Evolutionary conservation across 2,329 filamentous ascomycete species (phyloP), one percentile per base, ranked within the genome.

Genomic region (Onygena corvina): DNA sequence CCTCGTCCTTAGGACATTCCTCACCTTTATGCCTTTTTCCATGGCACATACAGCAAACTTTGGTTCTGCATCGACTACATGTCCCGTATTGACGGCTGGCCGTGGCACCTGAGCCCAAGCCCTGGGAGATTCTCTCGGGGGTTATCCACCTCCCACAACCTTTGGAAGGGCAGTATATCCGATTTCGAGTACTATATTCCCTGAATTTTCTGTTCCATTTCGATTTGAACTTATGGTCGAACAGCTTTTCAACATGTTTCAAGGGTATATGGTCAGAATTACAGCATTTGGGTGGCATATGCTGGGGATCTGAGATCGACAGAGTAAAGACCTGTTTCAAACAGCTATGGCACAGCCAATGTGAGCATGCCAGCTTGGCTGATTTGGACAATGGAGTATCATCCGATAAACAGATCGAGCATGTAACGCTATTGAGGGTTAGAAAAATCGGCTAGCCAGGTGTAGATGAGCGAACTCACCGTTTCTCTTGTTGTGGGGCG

Each of bases 221-320:
- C 56, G 73, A 78, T 68, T 92, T 90, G 71, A 92, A 90, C 48
- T 75, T 72, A 50, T 73, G 61, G 59, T 85, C 77, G 60, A 94
- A 88, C 5, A 92, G 70, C 20, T 74, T 74, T 9, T 90, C 84
- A 23, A 90, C 87, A 61, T 87, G 80, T 56, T 80, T 81, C 4
- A 88, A 68, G 0, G 83, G 79, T 51, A 94, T 93, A 56, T 79
- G 76, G 9, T 86, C 78, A 16, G 75, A 60, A 2, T 77, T 83
- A 65, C 87, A 94, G 66, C 87, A 94, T 61, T 75, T 77, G 0
- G 88, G 88, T 14, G 88, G 86, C 86, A 94, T 93, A 56, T 86
- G 81, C 52, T 80, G 76, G 1, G 84, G 80, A 61, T 93, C 85
- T 35, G 75, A 81, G 53, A 89, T 72, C 8, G 86, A 92, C 53